Conservation (phyloP, 1,284 basidiomycete species). For the Melampsora larici-populina region DNA sequence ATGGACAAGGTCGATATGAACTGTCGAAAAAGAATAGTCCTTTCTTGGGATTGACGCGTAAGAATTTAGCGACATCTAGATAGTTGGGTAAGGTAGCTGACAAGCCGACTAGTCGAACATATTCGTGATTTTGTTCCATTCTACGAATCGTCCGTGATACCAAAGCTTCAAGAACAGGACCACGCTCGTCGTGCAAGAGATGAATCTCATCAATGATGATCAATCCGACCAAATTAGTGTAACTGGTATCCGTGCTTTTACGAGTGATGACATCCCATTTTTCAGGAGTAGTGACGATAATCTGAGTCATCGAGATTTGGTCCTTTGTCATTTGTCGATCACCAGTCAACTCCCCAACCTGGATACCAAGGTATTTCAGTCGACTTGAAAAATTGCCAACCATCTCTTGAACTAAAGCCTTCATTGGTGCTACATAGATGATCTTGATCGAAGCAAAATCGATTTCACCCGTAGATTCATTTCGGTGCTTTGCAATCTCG, state of each 20-base stretch:
- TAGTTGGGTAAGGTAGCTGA: conserved; percentile 98
- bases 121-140: conserved; percentile 90
- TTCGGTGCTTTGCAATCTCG: conserved; percentile 77
- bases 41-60: conserved; percentile 85
- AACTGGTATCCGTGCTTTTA: conserved; percentile 93
- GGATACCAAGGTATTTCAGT: conserved; percentile 75
- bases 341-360: conserved; percentile 91
- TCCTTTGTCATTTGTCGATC: conserved; percentile 98
- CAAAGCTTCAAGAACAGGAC: conserved; percentile 91
- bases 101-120: conserved; percentile 88
- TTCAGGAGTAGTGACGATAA: conserved; percentile 98
- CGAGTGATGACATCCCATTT: conserved; percentile 98
- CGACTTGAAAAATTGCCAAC: conserved; percentile 88
- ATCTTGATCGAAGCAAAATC: conserved; percentile 93
- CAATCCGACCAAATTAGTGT: conserved; percentile 93
- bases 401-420: conserved; percentile 95
- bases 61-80: conserved; percentile 96
- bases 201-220: conserved; percentile 99
- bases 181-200: conserved; percentile 93
- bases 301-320: conserved; percentile 94
- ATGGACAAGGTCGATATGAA: conserved; percentile 84
- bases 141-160: conserved; percentile 84
- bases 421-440: conserved; percentile 98
- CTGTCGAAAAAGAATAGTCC: conserved; percentile 98
- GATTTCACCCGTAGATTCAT: conserved; percentile 76